These are phyloP conservation scores for Salix udensis DNA, from an alignment of 345 rosid species.

Conservation along the genomic window DNA sequence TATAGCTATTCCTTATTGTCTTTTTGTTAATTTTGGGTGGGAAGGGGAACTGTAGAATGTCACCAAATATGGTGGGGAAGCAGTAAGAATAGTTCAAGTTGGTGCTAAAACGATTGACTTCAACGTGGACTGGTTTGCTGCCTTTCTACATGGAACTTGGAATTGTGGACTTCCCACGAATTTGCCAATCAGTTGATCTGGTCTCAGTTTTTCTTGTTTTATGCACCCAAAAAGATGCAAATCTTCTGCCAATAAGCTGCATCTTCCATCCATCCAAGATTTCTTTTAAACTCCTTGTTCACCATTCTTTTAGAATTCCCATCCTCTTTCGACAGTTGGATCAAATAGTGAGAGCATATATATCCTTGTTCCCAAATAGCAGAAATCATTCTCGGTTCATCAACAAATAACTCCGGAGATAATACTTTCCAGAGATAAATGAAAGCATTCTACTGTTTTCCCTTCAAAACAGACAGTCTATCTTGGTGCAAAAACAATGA, in stretches of 20 bases:
- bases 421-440: not conserved
- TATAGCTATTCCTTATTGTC: not conserved
- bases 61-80: not conserved
- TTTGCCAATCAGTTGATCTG: not conserved
- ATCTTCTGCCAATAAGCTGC: not conserved
- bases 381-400: not conserved
- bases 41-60: not conserved
- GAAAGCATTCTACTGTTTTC: not conserved
- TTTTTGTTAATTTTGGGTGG: not conserved
- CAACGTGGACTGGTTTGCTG: not conserved
- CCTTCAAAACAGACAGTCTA: not conserved
- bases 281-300: not conserved
- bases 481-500: not conserved
- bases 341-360: not conserved
- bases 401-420: not conserved
- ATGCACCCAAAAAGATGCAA: not conserved
- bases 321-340: not conserved
- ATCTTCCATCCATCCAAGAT: not conserved
- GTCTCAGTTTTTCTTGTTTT: conserved; percentile 1
- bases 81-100: not conserved
- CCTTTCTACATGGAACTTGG: not conserved
- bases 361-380: not conserved
- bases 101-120: not conserved
- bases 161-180: not conserved
- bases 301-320: not conserved